These are phyloP conservation scores for Citrullus colocynthis DNA, from an alignment of 306 rosid genomes.

Conservation along the genomic window DNA sequence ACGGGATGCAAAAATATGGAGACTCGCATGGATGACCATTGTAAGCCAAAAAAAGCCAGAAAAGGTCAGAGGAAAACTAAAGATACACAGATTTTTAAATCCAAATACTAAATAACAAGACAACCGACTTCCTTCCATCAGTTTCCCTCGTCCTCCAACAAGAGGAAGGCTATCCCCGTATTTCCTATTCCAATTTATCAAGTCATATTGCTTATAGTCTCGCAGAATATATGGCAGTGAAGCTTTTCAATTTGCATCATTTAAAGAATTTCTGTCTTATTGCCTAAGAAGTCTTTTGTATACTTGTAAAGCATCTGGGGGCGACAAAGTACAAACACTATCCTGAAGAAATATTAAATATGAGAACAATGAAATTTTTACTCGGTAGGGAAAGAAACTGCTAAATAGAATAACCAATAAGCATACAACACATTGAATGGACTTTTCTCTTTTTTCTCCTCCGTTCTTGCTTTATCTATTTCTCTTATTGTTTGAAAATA, in stretches of 20 bases:
- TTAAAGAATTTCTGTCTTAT: not conserved
- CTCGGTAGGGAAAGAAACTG: not conserved
- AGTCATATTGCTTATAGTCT: not conserved
- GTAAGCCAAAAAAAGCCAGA: not conserved
- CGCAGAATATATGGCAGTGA: not conserved
- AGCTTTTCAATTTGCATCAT: not conserved
- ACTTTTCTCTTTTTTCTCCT: not conserved
- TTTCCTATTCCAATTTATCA: not conserved
- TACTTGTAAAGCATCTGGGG: not conserved
- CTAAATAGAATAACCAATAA: not conserved
- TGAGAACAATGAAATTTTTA: not conserved
- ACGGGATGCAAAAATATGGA: not conserved
- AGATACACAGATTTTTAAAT: not conserved
- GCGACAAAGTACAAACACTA: not conserved
- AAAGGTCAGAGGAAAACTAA: not conserved
- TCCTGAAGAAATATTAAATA: not conserved
- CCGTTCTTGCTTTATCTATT: not conserved
- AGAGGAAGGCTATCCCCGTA: not conserved
- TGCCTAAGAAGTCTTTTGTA: not conserved
- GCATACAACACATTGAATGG: not conserved
- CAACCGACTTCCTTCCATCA: not conserved
- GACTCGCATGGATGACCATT: not conserved
- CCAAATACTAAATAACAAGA: not conserved
- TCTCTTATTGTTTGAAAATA: slow-evolving; percentile 9
- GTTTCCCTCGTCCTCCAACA: not conserved